Evolutionary conservation across 768 basidiomycete genomes (phyloP), one percentile per base, ranked within the genome.

Genomic region (Jaapia argillacea): DNA sequence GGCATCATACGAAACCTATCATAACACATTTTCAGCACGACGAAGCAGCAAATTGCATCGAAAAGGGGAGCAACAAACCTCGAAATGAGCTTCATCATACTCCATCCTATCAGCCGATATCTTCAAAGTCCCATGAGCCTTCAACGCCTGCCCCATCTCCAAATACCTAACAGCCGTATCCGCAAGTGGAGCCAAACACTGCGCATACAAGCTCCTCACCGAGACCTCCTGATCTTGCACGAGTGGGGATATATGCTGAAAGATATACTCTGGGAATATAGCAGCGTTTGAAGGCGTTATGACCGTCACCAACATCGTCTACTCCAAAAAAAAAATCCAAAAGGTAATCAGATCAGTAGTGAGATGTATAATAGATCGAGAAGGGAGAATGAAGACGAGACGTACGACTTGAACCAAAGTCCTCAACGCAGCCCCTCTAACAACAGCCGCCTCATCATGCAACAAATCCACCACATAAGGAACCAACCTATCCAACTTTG

Each of bases 261-360:
- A 78, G 51, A 98, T 85, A 58, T 97, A 99, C 60, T 97, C 93
- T 0, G 92, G 87, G 54, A 98, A 85, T 21, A 97, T 86, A 5
- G 87, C 56, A 58, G 68, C 68, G 40, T 76, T 76, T 0, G 71
- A 71, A 4, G 73, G 73, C 3, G 76, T 74, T 42, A 89, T 86
- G 5, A 81, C 80, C 1, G 76, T 77, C 24, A 86, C 83, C n/a
- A 77, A 60, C 58, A 72, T 72, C 37, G 74, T 50, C 73, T 75
- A 28, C 16, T 10, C 20, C 25, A 25, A 14, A 22, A 1, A 14
- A 16, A 14, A 38, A n/a, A 40, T 31, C n/a, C 24, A 20, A n/a
- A n/a, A n/a, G n/a, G 10, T 35, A 24, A 25, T 25, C 18, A 49
- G n/a, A n/a, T n/a, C n/a, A 13, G 22, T 18, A 18, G 14, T 26